Conservation (phyloP, 2,329 filamentous ascomycete genomes). For the Tympanopsis confertula region DNA sequence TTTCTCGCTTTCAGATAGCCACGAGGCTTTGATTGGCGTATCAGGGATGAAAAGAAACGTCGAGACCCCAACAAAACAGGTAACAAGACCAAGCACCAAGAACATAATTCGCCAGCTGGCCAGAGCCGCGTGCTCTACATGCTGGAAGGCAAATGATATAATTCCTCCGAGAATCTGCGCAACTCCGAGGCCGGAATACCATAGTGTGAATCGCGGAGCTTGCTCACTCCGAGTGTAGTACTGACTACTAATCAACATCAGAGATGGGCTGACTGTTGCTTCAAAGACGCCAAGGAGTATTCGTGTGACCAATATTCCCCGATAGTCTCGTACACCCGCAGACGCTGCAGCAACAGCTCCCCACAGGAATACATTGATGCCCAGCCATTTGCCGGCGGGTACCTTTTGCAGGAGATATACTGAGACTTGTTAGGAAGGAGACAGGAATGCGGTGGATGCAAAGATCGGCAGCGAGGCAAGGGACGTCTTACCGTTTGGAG, state of each 20-base stretch:
- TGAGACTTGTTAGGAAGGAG: slow-evolving; percentile 8
- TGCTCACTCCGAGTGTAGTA: slow-evolving; percentile 47
- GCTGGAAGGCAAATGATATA: slow-evolving; percentile 41
- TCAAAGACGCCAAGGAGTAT: slow-evolving; percentile 50
- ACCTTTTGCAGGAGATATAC: slow-evolving; percentile 47
- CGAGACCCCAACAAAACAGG: slow-evolving; percentile 24
- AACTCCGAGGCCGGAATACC: slow-evolving; percentile 47
- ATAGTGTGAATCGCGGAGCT: slow-evolving; percentile 45
- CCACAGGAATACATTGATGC: slow-evolving; percentile 45
- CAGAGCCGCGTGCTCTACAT: slow-evolving; percentile 22
- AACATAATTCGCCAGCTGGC: slow-evolving; percentile 37
- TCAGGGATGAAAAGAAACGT: slow-evolving; percentile 33
- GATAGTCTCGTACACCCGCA: slow-evolving; percentile 39
- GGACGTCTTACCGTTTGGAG: slow-evolving; percentile 38
- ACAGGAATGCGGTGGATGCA: slow-evolving; percentile 2
- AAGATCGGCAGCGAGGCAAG: not conserved
- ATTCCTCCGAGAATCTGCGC: slow-evolving; percentile 38
- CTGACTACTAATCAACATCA: slow-evolving; percentile 48
- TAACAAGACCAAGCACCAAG: slow-evolving; percentile 32
- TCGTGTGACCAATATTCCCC: slow-evolving; percentile 37
- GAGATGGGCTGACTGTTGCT: slow-evolving; percentile 44
- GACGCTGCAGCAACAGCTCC: slow-evolving; percentile 41
- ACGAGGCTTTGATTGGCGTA: slow-evolving; percentile 30
- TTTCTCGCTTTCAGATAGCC: slow-evolving; percentile 24
- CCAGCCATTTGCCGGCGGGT: slow-evolving; percentile 50